A percentile compares a stretch with the other conserved stretches of the same genome.
Evolutionary conservation across 371 early-diverging fungal genomes (phyloP).

Genomic region (Hamiltosporidium tvaerminnensis): DNA sequence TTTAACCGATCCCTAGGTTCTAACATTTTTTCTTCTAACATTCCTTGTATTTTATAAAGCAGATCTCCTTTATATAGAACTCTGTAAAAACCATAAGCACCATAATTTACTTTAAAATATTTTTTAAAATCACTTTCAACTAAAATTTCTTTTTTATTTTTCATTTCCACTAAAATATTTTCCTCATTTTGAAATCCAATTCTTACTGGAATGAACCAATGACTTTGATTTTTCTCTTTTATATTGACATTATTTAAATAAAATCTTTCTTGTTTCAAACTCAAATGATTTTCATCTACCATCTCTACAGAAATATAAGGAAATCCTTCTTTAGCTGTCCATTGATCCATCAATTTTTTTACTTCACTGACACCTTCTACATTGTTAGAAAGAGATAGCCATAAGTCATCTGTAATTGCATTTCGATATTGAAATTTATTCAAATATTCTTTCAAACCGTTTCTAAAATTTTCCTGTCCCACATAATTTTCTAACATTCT

Average conservation of each 20-base stretch:
- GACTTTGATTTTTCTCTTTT: background rate
- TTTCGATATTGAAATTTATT: constrained; percentile 63
- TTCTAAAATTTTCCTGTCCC: constrained; percentile 55
- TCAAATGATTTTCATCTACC: background rate
- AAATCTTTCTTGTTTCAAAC: background rate
- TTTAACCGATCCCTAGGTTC: background rate
- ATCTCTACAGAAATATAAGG: constrained; percentile 28
- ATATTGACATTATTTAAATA: background rate
- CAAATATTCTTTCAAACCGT: constrained; percentile 65
- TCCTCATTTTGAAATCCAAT: too few species aligned
- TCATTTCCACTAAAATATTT: too few species aligned
- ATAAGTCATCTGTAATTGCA: constrained; percentile 66
- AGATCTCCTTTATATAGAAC: too few species aligned
- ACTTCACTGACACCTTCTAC: constrained; percentile 62
- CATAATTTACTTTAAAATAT: constrained; percentile 26
- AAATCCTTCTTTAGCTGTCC: constrained; percentile 70
- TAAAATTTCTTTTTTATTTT: too few species aligned
- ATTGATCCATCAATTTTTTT: constrained; percentile 61
- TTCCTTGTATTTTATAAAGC: too few species aligned
- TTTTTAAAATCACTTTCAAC: too few species aligned
- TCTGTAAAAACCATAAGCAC: constrained; percentile 32
- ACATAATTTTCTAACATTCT: constrained; percentile 70
- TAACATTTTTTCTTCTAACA: background rate
- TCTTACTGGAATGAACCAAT: too few species aligned
- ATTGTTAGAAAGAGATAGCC: constrained; percentile 60